These are phyloP conservation scores for Epichloe baconii DNA, from an alignment of 2,329 filamentous ascomycete genomes.

Conservation along the genomic window DNA sequence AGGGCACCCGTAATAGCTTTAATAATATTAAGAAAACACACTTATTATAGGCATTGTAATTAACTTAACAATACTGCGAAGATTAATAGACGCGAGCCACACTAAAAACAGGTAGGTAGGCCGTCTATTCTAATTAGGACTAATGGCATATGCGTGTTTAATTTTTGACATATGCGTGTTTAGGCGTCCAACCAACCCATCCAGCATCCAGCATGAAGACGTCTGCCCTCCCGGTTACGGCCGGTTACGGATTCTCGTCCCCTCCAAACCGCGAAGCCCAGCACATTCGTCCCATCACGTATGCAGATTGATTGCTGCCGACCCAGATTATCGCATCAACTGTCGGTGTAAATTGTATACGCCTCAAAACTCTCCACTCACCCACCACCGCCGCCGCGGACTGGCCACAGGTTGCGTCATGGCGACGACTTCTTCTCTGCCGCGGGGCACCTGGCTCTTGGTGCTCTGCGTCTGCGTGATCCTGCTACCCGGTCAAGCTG, in stretches of 20 bases:
- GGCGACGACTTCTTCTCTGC: constrained; percentile 32
- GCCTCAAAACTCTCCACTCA: neutral
- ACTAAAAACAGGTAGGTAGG: too few relatives aligned
- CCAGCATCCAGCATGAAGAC: too few relatives aligned
- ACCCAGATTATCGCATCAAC: neutral
- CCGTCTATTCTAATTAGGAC: too few relatives aligned
- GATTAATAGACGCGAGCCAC: too few relatives aligned
- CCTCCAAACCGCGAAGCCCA: neutral
- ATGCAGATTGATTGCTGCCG: neutral
- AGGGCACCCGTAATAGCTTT: too few relatives aligned
- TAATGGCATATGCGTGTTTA: too few relatives aligned
- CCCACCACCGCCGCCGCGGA: neutral
- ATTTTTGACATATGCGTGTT: too few relatives aligned
- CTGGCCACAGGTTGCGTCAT: constrained; percentile 23
- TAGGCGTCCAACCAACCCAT: too few relatives aligned
- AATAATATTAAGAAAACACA: too few relatives aligned
- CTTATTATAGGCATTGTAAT: too few relatives aligned
- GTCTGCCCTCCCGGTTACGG: neutral
- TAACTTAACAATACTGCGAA: too few relatives aligned
- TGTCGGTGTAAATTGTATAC: neutral
- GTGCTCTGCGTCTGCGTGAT: constrained; percentile 39
- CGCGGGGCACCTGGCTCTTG: constrained; percentile 39
- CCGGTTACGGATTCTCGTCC: too few relatives aligned
- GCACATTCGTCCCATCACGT: neutral
- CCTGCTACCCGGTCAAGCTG: constrained; percentile 41